Base-by-base conservation (phyloP, 1,139 yeast species). In the Kurtzmaniella natalensis region DNA sequence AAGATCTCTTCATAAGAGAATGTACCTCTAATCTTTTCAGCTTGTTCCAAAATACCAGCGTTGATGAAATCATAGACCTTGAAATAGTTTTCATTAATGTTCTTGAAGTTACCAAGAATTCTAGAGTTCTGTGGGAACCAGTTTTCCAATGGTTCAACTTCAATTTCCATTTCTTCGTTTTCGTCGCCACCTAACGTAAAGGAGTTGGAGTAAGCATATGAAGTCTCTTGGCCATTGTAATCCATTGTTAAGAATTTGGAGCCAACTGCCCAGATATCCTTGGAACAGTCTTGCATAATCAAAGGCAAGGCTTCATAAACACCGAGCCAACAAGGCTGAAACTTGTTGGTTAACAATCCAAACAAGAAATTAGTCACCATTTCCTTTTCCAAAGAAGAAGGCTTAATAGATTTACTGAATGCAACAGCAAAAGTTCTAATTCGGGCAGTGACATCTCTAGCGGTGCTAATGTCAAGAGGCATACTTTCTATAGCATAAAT, bases 281-380 rank as follows among this genome's bases (percentile, higher is more conserved):
- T 56, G 5, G 70, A 66, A 35, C 72, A 62, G 33, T 67, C 68
- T 9, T 58, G 63, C 9, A 64, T 57, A 7, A 81, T 55, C n/a
- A 38, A 30, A 1, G 81, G 76, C 7, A 85, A 50, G 5, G 74
- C 70, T 41, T 81, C 92, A 37, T 70, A 63, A 3, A 84, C 81
- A 4, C 84, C 85, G 15, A 76, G 73, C 95, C 95, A 87, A 19
- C 82, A 70, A 2, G 98, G 98, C 40, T 87, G 84, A 48, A 92
- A 88, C 41, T 76, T 75, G 31, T 80, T 79, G 1, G 88, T 70
- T 32, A 89, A 60, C 41, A 84, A 65, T 18, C 96, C 97, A 53
- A 87, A 77, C 35, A 82, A 42, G 51, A 71, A 85, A 24, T 72
- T 67, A 13, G 80, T 64, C 18, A 82, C 66, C 5, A 75, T 57